phyloP scores from a whole-genome alignment of 495 filamentous ascomycete species.

The Bacidia gigantensis region DNA sequence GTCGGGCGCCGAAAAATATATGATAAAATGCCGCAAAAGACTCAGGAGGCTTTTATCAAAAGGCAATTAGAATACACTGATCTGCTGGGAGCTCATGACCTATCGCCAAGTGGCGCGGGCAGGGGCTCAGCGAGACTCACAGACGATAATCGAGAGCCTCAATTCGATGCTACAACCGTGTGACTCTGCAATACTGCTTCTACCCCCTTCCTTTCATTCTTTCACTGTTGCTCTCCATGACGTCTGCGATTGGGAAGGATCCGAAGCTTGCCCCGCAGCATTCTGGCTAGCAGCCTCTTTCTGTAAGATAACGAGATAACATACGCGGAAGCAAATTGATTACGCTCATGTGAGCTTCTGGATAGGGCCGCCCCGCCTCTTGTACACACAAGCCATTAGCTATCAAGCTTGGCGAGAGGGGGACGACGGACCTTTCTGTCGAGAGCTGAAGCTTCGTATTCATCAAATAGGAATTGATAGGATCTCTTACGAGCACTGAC shows the following conservation, averaged over 20 bases:
- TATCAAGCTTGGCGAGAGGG: background rate
- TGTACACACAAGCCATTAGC: background rate
- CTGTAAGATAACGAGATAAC: too few species aligned
- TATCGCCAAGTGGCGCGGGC: too few species aligned
- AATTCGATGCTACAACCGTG: too few species aligned
- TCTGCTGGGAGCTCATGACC: too few species aligned
- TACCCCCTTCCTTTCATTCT: background rate
- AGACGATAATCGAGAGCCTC: too few species aligned
- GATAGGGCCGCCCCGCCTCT: background rate
- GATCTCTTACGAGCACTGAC: slow-evolving; percentile 2
- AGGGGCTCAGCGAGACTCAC: too few species aligned
- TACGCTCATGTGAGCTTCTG: background rate
- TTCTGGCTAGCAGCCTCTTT: background rate
- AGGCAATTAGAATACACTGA: too few species aligned
- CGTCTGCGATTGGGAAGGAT: background rate
- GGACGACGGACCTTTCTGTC: background rate
- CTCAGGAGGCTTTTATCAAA: too few species aligned
- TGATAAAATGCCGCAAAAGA: background rate
- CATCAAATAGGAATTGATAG: background rate
- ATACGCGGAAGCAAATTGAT: too few species aligned
- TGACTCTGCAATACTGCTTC: background rate
- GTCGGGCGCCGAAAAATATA: background rate
- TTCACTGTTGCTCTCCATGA: background rate
- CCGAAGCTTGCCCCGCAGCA: background rate
- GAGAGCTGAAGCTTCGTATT: background rate